phyloP scores from a whole-genome alignment of 257 asterid genomes.

The Leptodermis oblonga region DNA sequence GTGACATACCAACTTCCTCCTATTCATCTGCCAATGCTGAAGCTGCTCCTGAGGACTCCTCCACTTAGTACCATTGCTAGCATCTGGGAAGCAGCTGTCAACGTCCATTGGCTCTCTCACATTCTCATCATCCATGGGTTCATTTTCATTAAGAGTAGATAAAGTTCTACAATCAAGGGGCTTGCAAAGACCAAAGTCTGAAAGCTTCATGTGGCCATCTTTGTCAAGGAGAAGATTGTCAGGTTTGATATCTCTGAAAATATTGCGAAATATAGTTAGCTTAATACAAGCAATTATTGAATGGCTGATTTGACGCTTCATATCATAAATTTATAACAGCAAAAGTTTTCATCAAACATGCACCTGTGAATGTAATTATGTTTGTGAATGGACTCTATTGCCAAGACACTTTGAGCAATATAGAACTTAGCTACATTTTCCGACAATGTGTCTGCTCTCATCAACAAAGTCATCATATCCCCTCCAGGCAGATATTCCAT shows the following conservation, averaged over 20 bases:
- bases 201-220: conserved; percentile 94
- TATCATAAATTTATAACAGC: background rate
- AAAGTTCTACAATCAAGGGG: conserved; percentile 77
- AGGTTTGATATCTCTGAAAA: conserved; percentile 86
- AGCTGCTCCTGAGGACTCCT: conserved; percentile 52
- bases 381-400: conserved; percentile 93
- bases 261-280: conserved; percentile 10
- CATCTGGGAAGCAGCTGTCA: conserved; percentile 43
- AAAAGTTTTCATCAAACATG: conserved; percentile 20
- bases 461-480: conserved; percentile 94
- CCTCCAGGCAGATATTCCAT: conserved; percentile 99
- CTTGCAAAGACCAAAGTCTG: conserved; percentile 98
- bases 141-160: conserved; percentile 46
- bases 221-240: conserved; percentile 94
- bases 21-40: conserved; percentile 63
- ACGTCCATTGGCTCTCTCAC: conserved; percentile 48
- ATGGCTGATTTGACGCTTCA: background rate
- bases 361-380: conserved; percentile 93
- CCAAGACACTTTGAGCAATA: conserved; percentile 87
- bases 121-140: conserved; percentile 52
- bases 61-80: conserved; percentile 40
- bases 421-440: conserved; percentile 88
- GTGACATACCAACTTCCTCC: conserved; percentile 52
- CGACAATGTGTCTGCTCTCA: conserved; percentile 84
- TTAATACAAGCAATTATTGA: background rate